Conservation (phyloP, 805 yeast genomes). For the Jamesozyma spencerorum region DNA sequence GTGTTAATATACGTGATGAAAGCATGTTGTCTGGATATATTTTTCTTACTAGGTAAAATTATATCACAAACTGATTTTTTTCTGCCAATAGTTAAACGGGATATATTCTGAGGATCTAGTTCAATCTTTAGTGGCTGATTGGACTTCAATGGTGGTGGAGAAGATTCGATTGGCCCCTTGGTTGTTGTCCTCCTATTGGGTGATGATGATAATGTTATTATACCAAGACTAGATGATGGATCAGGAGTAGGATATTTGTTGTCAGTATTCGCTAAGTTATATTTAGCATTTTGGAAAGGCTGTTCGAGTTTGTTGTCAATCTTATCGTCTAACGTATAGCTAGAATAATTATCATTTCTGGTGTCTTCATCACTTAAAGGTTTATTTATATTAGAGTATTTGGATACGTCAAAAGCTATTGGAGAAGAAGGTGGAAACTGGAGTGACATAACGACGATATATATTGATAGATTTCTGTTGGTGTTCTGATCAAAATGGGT, state of each 20-base stretch:
- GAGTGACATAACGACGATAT: background rate
- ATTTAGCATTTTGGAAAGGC: background rate
- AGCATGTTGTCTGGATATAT: conserved; percentile 30
- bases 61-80: conserved; percentile 25
- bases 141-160: background rate
- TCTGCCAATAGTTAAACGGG: conserved; percentile 26
- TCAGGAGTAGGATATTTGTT: conserved; percentile 57
- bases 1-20: conserved; percentile 33
- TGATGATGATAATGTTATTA: conserved; percentile 25
- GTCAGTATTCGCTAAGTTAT: background rate
- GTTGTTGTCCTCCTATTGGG: conserved; percentile 7
- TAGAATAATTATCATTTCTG: background rate
- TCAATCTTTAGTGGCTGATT: conserved; percentile 5
- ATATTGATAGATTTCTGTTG: too few relatives aligned
- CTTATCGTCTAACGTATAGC: too few relatives aligned
- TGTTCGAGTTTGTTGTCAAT: background rate
- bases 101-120: conserved; percentile 13
- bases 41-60: conserved; percentile 24
- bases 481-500: too few relatives aligned
- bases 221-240: conserved; percentile 51
- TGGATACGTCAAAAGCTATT: background rate
- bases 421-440: conserved; percentile 8
- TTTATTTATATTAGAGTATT: background rate
- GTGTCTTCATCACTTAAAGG: background rate
- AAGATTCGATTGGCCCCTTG: background rate